Evolutionary conservation across 169 alveolate genomes (phyloP), one percentile per base, ranked within the genome.

Genomic region (Plasmodium gaboni): DNA sequence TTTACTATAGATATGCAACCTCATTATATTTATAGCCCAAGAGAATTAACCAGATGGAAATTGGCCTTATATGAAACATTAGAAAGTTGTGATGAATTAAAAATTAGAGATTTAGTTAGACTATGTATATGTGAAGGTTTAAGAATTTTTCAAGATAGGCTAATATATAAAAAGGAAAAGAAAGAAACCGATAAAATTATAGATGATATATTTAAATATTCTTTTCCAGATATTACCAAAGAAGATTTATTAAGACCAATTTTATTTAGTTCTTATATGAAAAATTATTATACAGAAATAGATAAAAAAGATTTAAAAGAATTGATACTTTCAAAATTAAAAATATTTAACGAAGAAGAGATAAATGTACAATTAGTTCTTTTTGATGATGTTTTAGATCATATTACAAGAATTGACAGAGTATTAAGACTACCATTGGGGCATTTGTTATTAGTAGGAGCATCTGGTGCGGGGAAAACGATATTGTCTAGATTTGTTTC

Each of bases 11-110:
- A 98, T 93, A 95, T 95, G 65, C 98, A 98, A 92, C 98, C 99
- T 26, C 99, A 98, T 94, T 98, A 98, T 93, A 96, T 98, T 67
- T 98, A 98, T 93, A 97, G 99, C 17, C 99, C 99, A 1, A 94
- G 99, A 80, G 99, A 98, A 80, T 96, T 98, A 69, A 98, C 99
- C 3, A 95, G 99, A 86, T 98, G 99, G 99, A 98, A 98, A 87
- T 96, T 97, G 67, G 99, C 99, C 8, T 90, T 98, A 26, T 95
- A 88, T 67, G 94, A 97, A 59, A 95, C 96, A 10, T 89, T 97
- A 48, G 91, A 72, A 59, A 51, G 69, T 74, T 70, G 88, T 17
- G 92, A 89, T 12, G 93, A 83, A 8, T 57, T 92, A 28, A 74
- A 74, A 61, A 48, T 76, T 48, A 87, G 88, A 38, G 91, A 96